Conservation (phyloP, 192 early-diverging fungal species). For the Coemansia sp. region DNA sequence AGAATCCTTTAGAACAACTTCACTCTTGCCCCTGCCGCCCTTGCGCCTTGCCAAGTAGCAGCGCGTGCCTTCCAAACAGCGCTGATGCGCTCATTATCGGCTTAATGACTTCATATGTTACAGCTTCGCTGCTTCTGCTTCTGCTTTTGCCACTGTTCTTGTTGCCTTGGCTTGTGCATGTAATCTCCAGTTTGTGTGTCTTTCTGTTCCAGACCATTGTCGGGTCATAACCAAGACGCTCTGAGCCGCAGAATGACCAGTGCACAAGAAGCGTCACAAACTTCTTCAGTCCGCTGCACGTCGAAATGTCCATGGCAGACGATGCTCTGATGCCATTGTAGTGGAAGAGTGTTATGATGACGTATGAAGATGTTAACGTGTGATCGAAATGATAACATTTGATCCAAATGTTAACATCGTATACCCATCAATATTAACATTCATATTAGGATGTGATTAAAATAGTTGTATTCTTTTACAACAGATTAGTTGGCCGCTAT, state of each 20-base stretch:
- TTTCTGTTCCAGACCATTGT: background rate
- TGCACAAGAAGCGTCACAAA: constrained; percentile 9
- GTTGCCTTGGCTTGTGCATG: background rate
- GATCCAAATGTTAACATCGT: background rate
- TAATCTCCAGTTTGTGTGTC: background rate
- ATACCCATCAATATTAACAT: no score
- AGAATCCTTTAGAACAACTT: constrained; percentile 15
- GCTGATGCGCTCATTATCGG: background rate
- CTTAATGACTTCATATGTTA: background rate
- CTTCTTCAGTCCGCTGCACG: background rate
- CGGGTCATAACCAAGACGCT: constrained; percentile 11
- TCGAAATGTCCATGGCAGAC: background rate
- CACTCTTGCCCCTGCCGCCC: background rate
- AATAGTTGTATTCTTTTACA: no score
- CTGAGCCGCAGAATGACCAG: constrained; percentile 12
- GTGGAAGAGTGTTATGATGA: background rate
- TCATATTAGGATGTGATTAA: no score
- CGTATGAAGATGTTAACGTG: background rate
- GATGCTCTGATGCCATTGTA: no score
- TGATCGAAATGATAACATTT: no score
- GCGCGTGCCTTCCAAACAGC: constrained; percentile 14
- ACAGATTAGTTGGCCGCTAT: no score
- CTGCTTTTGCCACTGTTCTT: background rate
- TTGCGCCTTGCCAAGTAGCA: constrained; percentile 6
- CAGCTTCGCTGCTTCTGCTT: no score